A percentile compares a stretch with the other conserved stretches of the same genome.
phyloP scores from a whole-genome alignment of 768 basidiomycete genomes.

The Dentipellis fragilis region DNA sequence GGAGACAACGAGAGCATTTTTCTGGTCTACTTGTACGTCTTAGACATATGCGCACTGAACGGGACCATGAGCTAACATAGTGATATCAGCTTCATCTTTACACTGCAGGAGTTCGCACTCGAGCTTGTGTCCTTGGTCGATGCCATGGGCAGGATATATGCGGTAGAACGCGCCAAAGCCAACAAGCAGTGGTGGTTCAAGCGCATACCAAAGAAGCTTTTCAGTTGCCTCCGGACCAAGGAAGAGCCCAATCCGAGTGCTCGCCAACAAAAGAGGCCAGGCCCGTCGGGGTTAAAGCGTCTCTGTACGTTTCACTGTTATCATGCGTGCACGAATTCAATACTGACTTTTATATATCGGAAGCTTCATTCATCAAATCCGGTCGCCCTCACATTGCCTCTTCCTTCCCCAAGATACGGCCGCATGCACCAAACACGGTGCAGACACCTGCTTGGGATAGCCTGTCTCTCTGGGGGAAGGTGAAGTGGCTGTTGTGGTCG shows the following conservation, averaged over 20 bases:
- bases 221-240: not conserved
- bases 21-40: conserved; percentile 82
- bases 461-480: conserved; percentile 47
- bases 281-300: conserved; percentile 14
- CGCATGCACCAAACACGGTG: conserved; percentile 79
- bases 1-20: conserved; percentile 78
- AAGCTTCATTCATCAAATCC: conserved; percentile 41
- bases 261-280: conserved; percentile 4
- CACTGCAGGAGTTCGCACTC: conserved; percentile 84
- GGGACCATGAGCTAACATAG: not conserved
- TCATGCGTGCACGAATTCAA: not conserved
- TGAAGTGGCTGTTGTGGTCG: conserved; percentile 67
- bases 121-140: conserved; percentile 78
- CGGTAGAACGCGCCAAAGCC: conserved; percentile 43
- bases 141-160: conserved; percentile 72
- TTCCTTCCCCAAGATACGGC: conserved; percentile 71
- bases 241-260: not conserved
- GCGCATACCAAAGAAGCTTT: conserved; percentile 17
- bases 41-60: not conserved
- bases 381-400: conserved; percentile 33
- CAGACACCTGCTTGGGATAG: conserved; percentile 62
- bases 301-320: conserved; percentile 15
- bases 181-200: conserved; percentile 29
- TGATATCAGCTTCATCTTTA: conserved; percentile 78
- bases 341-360: not conserved